These are phyloP conservation scores for Candida oleophila DNA, from an alignment of 805 yeast species.

Conservation along the genomic window DNA sequence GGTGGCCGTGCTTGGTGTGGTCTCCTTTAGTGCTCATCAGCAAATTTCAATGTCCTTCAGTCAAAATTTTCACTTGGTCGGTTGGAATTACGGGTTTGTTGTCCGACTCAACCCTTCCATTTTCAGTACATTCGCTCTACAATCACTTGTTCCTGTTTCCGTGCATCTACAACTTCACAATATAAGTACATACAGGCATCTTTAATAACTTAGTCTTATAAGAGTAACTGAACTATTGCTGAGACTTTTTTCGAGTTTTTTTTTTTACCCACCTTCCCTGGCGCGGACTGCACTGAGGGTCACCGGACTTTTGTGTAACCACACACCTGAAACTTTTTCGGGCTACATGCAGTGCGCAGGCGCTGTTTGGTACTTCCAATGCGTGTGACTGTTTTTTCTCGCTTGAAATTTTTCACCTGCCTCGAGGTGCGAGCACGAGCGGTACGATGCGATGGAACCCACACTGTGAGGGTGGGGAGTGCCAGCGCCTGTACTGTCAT, in stretches of 20 bases:
- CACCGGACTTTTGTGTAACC: not conserved
- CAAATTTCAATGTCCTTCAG: too few relatives aligned
- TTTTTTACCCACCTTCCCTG: not conserved
- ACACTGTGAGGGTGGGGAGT: not conserved
- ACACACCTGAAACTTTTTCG: not conserved
- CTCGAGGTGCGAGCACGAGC: too few relatives aligned
- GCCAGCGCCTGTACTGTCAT: not conserved
- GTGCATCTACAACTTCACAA: not conserved
- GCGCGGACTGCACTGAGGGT: not conserved
- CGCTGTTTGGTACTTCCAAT: not conserved
- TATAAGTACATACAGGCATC: constrained; percentile 43
- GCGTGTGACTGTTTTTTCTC: not conserved
- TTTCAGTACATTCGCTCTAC: too few relatives aligned
- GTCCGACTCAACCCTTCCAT: too few relatives aligned
- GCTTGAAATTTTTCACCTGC: not conserved
- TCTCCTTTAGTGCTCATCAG: too few relatives aligned
- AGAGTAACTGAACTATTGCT: not conserved
- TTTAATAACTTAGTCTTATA: constrained; percentile 13
- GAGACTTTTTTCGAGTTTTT: not conserved
- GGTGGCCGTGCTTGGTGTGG: too few relatives aligned
- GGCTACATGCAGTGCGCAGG: not conserved
- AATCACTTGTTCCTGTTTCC: not conserved
- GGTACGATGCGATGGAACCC: too few relatives aligned
- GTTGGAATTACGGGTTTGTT: too few relatives aligned
- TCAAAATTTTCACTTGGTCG: too few relatives aligned